Percentiles rank a stretch among this genome's conserved stretches.
phyloP scores from a whole-genome alignment of 2,329 filamentous ascomycete species.

The Diaporthe capsici region DNA sequence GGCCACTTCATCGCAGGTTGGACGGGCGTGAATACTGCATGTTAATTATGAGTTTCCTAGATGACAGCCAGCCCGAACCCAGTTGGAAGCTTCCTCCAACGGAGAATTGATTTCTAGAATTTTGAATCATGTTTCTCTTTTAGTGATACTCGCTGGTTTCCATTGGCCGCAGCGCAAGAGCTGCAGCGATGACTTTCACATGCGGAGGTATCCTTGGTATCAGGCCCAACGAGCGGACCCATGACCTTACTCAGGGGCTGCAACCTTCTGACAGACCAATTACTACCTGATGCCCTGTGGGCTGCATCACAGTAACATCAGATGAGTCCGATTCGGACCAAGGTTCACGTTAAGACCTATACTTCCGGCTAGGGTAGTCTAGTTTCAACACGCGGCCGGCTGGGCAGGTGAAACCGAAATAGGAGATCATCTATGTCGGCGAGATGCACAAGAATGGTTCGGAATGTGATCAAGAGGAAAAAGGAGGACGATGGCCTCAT shows the following conservation, averaged over 20 bases:
- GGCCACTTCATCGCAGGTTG: background rate
- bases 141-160: background rate
- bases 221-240: background rate
- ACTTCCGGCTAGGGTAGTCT: conserved; percentile 3
- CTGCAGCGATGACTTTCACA: background rate
- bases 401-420: conserved; percentile 15
- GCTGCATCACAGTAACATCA: conserved; percentile 22
- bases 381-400: conserved; percentile 21
- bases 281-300: conserved; percentile 1
- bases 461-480: background rate
- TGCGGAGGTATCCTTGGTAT: background rate
- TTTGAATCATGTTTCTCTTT: conserved; percentile 11
- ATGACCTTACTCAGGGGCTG: conserved; percentile 23
- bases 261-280: conserved; percentile 4
- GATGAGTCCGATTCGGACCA: conserved; percentile 22
- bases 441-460: background rate
- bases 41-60: background rate
- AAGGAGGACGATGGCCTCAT: background rate
- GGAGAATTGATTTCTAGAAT: background rate
- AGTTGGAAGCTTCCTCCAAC: background rate
- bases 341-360: conserved; percentile 7
- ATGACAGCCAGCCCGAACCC: background rate
- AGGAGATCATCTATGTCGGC: background rate
- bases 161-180: background rate
- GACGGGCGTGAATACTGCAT: background rate